phyloP scores from a whole-genome alignment of 768 basidiomycete species.

The Termitomyces sp. region DNA sequence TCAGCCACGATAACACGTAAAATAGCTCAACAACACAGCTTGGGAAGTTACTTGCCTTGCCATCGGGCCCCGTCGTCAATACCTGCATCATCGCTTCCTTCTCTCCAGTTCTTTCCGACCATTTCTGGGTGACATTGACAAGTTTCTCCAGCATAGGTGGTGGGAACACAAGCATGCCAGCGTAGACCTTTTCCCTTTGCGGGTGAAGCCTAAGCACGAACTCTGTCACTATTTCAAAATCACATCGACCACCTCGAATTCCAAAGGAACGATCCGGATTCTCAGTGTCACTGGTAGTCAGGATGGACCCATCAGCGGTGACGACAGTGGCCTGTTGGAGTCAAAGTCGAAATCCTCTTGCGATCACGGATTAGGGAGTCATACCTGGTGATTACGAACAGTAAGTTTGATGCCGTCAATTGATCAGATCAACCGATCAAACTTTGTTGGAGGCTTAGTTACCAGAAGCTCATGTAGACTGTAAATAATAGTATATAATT shows the following conservation, averaged over 20 bases:
- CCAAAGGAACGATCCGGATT: constrained; percentile 50
- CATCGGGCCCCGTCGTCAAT: constrained; percentile 34
- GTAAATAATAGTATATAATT: no score
- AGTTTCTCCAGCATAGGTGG: constrained; percentile 27
- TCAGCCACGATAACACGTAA: constrained; percentile 31
- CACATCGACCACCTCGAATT: constrained; percentile 50
- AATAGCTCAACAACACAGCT: neutral
- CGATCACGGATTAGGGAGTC: neutral
- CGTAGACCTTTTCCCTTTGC: constrained; percentile 45
- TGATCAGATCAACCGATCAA: no score
- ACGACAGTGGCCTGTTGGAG: constrained; percentile 17
- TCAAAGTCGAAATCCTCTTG: neutral
- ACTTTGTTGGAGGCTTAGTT: no score
- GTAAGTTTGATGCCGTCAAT: no score
- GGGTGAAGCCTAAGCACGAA: constrained; percentile 47
- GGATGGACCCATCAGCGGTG: constrained; percentile 15
- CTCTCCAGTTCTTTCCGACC: constrained; percentile 34
- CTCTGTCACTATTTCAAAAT: constrained; percentile 55
- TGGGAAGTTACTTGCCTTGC: constrained; percentile 26
- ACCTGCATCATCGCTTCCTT: constrained; percentile 38
- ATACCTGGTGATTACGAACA: neutral
- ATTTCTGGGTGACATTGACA: constrained; percentile 28
- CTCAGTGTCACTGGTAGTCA: constrained; percentile 28
- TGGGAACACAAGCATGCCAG: constrained; percentile 37
- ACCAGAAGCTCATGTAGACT: no score